Conservation (phyloP, 345 rosid species). For the Populus davidiana region DNA sequence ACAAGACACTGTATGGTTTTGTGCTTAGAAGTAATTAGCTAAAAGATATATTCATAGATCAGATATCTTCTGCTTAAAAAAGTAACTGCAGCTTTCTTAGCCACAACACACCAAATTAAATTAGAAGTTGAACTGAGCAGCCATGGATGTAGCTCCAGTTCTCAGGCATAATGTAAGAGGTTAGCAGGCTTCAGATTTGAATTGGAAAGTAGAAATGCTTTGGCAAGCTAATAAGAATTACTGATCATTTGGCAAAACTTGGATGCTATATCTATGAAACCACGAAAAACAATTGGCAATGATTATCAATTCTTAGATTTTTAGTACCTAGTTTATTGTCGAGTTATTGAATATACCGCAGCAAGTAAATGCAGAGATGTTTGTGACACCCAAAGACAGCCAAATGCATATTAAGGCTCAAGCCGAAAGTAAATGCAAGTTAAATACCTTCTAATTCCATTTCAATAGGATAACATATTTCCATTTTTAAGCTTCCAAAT, state of each 20-base stretch:
- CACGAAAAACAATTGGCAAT: background rate
- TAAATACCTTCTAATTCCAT: background rate
- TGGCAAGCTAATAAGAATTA: background rate
- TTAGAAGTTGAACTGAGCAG: background rate
- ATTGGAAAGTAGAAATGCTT: background rate
- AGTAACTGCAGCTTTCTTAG: background rate
- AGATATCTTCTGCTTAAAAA: background rate
- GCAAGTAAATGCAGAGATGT: background rate
- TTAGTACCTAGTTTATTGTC: background rate
- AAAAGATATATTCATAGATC: background rate
- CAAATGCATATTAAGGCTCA: background rate
- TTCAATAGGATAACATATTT: background rate
- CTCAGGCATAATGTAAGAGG: background rate
- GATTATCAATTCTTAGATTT: background rate
- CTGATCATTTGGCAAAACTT: background rate
- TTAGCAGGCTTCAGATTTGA: background rate
- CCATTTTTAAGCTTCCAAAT: background rate
- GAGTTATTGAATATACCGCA: background rate
- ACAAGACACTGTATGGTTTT: background rate
- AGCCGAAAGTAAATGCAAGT: background rate
- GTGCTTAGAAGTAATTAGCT: background rate
- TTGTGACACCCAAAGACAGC: background rate
- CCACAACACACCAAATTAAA: background rate
- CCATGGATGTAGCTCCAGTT: background rate
- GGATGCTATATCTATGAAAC: background rate